Evolutionary conservation across 495 filamentous ascomycete genomes (phyloP).

Genomic region (Neurospora tetrasperma): DNA sequence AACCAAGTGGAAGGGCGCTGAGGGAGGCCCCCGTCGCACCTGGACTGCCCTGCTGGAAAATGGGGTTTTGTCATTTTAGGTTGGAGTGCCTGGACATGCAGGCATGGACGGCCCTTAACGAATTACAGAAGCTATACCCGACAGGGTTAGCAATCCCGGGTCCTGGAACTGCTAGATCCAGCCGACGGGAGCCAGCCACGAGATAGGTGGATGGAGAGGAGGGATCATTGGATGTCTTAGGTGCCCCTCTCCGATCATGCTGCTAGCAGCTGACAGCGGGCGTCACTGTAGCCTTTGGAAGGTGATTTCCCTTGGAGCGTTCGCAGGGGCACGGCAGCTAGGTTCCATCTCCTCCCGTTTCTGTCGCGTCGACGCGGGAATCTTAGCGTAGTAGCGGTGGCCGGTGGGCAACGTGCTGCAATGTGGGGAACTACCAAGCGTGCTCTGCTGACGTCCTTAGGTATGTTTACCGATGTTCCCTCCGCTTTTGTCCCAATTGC

Average conservation of each 20-base stretch:
- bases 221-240: background rate
- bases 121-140: background rate
- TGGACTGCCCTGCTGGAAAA: background rate
- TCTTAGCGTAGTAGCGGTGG: background rate
- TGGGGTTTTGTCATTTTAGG: background rate
- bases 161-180: background rate
- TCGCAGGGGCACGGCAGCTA: background rate
- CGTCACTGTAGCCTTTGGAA: background rate
- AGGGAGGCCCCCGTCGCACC: background rate
- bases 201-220: background rate
- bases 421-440: background rate
- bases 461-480: background rate
- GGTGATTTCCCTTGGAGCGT: background rate
- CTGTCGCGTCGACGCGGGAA: background rate
- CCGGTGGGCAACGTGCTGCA: background rate
- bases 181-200: background rate
- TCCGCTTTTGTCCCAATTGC: background rate
- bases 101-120: background rate
- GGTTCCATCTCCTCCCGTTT: too few species aligned
- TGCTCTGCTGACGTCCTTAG: slow-evolving; percentile 1
- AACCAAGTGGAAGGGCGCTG: background rate
- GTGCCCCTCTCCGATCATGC: background rate
- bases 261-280: background rate
- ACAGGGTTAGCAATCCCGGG: background rate
- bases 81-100: background rate